phyloP scores from a whole-genome alignment of 2,329 filamentous ascomycete species.

The Bretziella fagacearum region DNA sequence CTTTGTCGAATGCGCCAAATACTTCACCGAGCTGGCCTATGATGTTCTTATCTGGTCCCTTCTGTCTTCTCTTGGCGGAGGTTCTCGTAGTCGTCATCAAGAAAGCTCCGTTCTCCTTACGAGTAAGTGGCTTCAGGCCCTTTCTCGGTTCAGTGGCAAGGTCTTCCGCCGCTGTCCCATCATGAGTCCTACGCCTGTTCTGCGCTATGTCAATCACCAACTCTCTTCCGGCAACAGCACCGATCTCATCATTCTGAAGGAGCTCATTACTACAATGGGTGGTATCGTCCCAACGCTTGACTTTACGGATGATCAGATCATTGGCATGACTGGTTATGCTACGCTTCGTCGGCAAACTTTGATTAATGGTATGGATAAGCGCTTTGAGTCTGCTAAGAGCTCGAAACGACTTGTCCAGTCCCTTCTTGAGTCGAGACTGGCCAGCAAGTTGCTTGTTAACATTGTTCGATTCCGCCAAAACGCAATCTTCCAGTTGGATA shows the following conservation, averaged over 20 bases:
- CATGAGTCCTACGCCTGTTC: slow-evolving; percentile 67
- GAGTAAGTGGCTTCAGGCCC: slow-evolving; percentile 77
- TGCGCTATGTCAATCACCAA: slow-evolving; percentile 80
- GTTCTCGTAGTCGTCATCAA: slow-evolving; percentile 45
- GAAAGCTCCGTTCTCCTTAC: slow-evolving; percentile 52
- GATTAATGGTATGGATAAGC: slow-evolving; percentile 62
- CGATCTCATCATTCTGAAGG: slow-evolving; percentile 78
- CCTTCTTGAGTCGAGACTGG: slow-evolving; percentile 59
- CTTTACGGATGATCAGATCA: slow-evolving; percentile 74
- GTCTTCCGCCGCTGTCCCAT: slow-evolving; percentile 74
- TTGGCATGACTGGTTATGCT: slow-evolving; percentile 76
- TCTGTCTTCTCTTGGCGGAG: slow-evolving; percentile 51
- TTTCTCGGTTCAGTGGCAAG: slow-evolving; percentile 80
- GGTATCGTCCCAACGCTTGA: slow-evolving; percentile 76
- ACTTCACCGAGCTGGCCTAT: slow-evolving; percentile 83
- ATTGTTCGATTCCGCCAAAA: slow-evolving; percentile 79
- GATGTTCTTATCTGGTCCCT: slow-evolving; percentile 89
- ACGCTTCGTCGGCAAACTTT: slow-evolving; percentile 65
- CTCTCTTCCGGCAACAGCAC: slow-evolving; percentile 69
- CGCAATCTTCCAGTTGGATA: slow-evolving; percentile 60
- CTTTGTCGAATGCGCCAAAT: slow-evolving; percentile 84
- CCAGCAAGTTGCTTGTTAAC: slow-evolving; percentile 69
- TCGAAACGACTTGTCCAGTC: slow-evolving; percentile 67
- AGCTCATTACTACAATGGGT: slow-evolving; percentile 82
- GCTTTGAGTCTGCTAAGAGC: slow-evolving; percentile 57